Conservation (phyloP, 306 rosid species). For the Citrullus mucosospermus region DNA sequence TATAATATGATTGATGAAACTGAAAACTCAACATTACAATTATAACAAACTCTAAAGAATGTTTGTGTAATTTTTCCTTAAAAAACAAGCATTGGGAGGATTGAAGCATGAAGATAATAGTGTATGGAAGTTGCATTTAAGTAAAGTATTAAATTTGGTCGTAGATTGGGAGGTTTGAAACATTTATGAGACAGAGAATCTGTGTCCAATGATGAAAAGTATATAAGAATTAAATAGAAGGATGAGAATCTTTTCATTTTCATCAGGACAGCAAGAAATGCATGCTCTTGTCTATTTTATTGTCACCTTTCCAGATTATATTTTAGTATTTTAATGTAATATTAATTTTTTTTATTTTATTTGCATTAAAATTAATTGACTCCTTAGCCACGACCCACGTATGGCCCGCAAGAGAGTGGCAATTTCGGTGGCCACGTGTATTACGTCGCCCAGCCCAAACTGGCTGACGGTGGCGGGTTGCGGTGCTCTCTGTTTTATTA, state of each 20-base stretch:
- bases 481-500: neutral
- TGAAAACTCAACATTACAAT: no score
- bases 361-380: neutral
- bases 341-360: neutral
- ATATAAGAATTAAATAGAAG: neutral
- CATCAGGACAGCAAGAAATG: neutral
- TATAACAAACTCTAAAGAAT: no score
- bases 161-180: neutral
- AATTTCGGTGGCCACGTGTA: slow-evolving; percentile 5
- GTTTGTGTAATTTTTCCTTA: no score
- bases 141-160: neutral
- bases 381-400: neutral
- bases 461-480: neutral
- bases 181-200: neutral
- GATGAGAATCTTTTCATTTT: neutral
- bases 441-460: neutral
- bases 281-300: neutral
- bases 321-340: neutral
- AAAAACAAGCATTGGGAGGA: no score
- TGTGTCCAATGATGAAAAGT: neutral
- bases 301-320: neutral
- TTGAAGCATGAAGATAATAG: no score
- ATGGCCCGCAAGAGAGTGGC: neutral
- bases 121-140: neutral
- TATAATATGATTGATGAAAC: no score